A percentile compares a stretch with the other conserved stretches of the same genome.
These are phyloP conservation scores for Ceratocystis destructans DNA, from an alignment of 2,329 filamentous ascomycete genomes.

Conservation along the genomic window DNA sequence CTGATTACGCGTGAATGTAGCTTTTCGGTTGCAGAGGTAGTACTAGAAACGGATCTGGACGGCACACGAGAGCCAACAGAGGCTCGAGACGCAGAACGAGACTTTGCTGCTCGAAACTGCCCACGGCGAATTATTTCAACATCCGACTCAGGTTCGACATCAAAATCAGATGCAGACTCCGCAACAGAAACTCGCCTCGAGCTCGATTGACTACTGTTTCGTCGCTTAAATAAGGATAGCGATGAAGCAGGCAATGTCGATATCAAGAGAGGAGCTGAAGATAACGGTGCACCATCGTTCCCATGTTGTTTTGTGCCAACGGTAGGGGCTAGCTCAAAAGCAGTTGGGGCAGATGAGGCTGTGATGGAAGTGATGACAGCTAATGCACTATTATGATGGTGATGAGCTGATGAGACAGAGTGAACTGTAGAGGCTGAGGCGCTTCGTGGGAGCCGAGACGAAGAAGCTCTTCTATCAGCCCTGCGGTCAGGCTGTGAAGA, in stretches of 20 bases:
- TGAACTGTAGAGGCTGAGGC: slow-evolving; percentile 13
- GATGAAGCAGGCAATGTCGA: slow-evolving; percentile 8
- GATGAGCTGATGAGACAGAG: slow-evolving; percentile 3
- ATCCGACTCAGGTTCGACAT: slow-evolving; percentile 12
- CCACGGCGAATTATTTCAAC: slow-evolving; percentile 8
- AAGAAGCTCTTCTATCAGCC: not conserved
- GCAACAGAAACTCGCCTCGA: not conserved
- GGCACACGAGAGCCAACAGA: not conserved
- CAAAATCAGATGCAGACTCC: not conserved
- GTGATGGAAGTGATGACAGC: not conserved
- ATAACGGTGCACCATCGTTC: not conserved
- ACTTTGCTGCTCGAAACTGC: not conserved
- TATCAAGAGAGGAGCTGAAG: not conserved
- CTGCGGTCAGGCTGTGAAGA: slow-evolving; percentile 1
- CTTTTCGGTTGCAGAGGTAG: slow-evolving; percentile 14
- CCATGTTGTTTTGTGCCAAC: not conserved
- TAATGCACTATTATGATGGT: slow-evolving; percentile 1
- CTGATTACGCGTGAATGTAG: slow-evolving; percentile 15
- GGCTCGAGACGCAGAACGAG: not conserved
- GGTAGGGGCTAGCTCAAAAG: not conserved
- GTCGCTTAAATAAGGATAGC: slow-evolving; percentile 11
- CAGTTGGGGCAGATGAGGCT: not conserved
- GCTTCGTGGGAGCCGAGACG: not conserved
- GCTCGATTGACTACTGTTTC: not conserved
- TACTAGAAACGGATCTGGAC: not conserved